These are phyloP conservation scores for Selenicereus undatus DNA, from an alignment of 148 eudicot species.

Conservation along the genomic window DNA sequence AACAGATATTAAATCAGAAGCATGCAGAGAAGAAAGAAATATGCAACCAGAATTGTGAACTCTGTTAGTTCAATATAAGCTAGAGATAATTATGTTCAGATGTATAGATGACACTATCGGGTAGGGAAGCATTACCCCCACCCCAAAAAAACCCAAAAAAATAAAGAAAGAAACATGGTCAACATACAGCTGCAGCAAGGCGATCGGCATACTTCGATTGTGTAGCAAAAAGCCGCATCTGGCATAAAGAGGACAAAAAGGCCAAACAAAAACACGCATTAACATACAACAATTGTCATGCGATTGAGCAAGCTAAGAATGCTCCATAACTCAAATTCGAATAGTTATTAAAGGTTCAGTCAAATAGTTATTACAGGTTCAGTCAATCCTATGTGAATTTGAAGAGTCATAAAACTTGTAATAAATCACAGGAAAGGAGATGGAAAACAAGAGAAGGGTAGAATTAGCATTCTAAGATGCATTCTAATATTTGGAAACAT, in stretches of 20 bases:
- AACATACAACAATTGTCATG: not conserved
- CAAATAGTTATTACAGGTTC: no score
- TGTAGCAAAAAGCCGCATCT: conserved; percentile 85
- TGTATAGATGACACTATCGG: not conserved
- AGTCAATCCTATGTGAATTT: not conserved
- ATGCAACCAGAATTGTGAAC: conserved; percentile 1
- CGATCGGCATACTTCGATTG: conserved; percentile 88
- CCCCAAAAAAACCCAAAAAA: no score
- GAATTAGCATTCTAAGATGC: not conserved
- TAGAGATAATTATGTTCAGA: not conserved
- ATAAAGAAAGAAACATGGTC: conserved; percentile 10
- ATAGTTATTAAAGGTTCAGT: no score
- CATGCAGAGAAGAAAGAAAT: not conserved
- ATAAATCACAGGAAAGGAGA: not conserved
- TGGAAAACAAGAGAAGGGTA: not conserved
- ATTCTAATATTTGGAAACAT: not conserved
- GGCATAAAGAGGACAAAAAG: conserved; percentile 9
- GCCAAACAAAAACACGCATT: conserved; percentile 16
- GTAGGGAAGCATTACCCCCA: not conserved
- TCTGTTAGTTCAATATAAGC: not conserved
- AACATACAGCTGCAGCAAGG: conserved; percentile 80
- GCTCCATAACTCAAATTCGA: not conserved
- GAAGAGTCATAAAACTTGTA: not conserved
- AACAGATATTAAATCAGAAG: no score
- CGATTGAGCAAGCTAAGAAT: not conserved